Percentiles rank a stretch among this genome's conserved stretches.
Conservation (phyloP, 805 yeast species). For the Suhomyces emberorum region DNA sequence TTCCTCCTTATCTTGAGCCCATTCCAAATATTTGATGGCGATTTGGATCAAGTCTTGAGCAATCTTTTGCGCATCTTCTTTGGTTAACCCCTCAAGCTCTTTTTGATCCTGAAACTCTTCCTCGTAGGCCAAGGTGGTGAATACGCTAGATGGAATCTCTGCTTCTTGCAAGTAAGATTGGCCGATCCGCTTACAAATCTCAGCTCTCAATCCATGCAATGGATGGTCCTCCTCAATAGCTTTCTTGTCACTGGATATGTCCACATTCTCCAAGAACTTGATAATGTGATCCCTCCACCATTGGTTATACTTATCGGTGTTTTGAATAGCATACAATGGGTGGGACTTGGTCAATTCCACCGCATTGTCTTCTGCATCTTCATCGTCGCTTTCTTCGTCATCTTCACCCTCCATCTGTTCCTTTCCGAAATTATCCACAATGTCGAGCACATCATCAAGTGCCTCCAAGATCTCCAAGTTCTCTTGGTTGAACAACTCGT, state of each 20-base stretch:
- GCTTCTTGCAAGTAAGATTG: slow-evolving; percentile 63
- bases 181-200: slow-evolving; percentile 53
- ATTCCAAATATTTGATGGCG: slow-evolving; percentile 57
- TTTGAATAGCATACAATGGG: slow-evolving; percentile 48
- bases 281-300: slow-evolving; percentile 55
- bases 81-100: slow-evolving; percentile 35
- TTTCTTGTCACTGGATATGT: slow-evolving; percentile 15
- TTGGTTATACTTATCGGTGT: slow-evolving; percentile 43
- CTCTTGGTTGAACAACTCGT: slow-evolving; percentile 36
- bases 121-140: slow-evolving; percentile 56
- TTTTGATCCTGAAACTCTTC: slow-evolving; percentile 39
- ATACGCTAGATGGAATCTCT: slow-evolving; percentile 55
- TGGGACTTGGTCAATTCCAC: slow-evolving; percentile 45
- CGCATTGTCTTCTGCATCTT: slow-evolving; percentile 27
- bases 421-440: slow-evolving; percentile 63
- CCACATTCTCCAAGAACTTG: slow-evolving; percentile 30
- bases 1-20: slow-evolving; percentile 65
- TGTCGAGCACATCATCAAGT: slow-evolving; percentile 66
- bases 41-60: slow-evolving; percentile 46
- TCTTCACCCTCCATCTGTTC: slow-evolving; percentile 48
- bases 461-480: slow-evolving; percentile 52
- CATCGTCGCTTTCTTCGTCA: slow-evolving; percentile 31
- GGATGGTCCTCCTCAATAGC: slow-evolving; percentile 9
- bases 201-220: slow-evolving; percentile 26
- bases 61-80: slow-evolving; percentile 44